Evolutionary conservation across 306 rosid genomes (phyloP).

Genomic region (Trifolium dubium): DNA sequence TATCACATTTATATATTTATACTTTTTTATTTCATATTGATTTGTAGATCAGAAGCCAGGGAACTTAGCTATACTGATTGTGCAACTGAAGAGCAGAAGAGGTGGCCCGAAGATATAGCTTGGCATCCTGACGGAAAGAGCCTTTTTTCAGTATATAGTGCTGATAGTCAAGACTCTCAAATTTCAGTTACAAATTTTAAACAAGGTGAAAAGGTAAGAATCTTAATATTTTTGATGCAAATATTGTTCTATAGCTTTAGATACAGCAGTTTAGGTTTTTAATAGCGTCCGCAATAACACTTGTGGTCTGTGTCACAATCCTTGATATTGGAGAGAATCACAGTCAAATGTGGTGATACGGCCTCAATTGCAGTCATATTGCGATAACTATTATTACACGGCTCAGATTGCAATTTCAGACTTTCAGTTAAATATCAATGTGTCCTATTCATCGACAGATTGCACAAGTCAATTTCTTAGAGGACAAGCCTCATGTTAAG

Average conservation of each 20-base stretch:
- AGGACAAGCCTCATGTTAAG: constrained; percentile 77
- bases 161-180: not conserved
- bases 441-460: constrained; percentile 49
- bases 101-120: not conserved
- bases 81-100: not conserved
- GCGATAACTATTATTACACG: not conserved
- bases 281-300: not conserved
- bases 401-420: not conserved
- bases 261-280: not conserved
- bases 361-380: not conserved
- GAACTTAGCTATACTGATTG: not conserved
- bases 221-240: constrained; percentile 42
- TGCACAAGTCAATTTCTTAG: constrained; percentile 61
- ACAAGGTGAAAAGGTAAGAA: constrained; percentile 48
- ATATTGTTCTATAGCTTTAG: not conserved
- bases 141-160: not conserved
- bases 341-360: not conserved
- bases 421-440: not conserved
- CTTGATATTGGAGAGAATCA: too few species aligned
- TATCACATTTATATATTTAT: too few species aligned
- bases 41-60: not conserved
- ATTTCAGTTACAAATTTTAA: constrained; percentile 56
- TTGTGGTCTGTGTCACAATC: not conserved
- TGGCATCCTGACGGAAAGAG: not conserved
- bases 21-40: not conserved